These are phyloP conservation scores for Mycena kentingensis DNA, from an alignment of 768 basidiomycete species.

Conservation along the genomic window DNA sequence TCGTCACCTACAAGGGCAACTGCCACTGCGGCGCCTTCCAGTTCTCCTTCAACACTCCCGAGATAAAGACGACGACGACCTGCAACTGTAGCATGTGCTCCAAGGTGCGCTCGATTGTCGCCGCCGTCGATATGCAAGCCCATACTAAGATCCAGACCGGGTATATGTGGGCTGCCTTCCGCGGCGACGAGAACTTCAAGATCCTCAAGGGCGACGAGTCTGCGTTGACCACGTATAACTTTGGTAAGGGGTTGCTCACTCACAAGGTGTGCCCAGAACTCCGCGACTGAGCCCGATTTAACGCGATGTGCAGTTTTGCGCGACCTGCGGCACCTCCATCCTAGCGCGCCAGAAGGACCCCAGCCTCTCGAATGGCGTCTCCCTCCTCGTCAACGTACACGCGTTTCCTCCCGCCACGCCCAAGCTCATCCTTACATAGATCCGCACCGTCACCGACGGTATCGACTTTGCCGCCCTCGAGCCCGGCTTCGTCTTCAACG, in stretches of 20 bases:
- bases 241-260: background rate
- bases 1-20: slow-evolving; percentile 2
- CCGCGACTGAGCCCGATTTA: background rate
- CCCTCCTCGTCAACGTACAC: slow-evolving; percentile 5
- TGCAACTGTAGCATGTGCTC: slow-evolving; percentile 14
- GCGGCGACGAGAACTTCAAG: background rate
- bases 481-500: background rate
- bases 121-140: background rate
- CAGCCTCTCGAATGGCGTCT: background rate
- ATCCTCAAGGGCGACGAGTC: background rate
- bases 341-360: background rate
- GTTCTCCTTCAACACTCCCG: slow-evolving; percentile 1
- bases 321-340: slow-evolving; percentile 11
- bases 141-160: background rate
- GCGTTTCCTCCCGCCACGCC: background rate
- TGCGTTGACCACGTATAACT: background rate
- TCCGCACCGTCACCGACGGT: slow-evolving; percentile 7
- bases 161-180: background rate
- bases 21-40: slow-evolving; percentile 1
- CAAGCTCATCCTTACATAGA: background rate
- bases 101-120: background rate
- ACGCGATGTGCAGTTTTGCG: slow-evolving; percentile 12
- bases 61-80: background rate
- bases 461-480: slow-evolving; percentile 2
- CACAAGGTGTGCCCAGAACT: background rate